Base-by-base conservation (phyloP, 768 basidiomycete species). In the Auriscalpium orientale region DNA sequence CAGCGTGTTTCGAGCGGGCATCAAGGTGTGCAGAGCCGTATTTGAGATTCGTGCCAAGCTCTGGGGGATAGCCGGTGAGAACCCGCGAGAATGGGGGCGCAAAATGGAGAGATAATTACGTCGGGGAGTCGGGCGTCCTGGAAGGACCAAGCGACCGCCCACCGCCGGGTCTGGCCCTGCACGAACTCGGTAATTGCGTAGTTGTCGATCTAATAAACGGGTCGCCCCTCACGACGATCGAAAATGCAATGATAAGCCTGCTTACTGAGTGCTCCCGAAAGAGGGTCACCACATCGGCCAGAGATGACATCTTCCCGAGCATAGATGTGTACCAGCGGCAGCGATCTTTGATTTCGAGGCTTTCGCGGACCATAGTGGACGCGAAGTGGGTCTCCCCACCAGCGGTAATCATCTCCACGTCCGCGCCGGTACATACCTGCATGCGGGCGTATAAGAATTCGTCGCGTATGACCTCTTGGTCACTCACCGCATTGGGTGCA, bases 261-360 rank as follows among this genome's bases (percentile, higher is more conserved):
- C 72, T 18, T 57, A 83, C 85, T 40, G 72, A 66, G 10, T 74
- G 54, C 13, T 68, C 61, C 37, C 76, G 76, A 20, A 97, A 70
- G 1, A 76, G 66, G 1, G 72, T 71, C 0, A 92, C 80, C 8
- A 98, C 69, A 3, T 79, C 70, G 0, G 70, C 67, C 2, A 98
- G 75, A 2, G 91, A 91, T 0, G 88, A 80, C 68, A 87, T 74
- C 63, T 92, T 95, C 3, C 95, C 95, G 0, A 98, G 77, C 80
- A 98, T 87, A 5, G 91, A 91, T 0, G 95, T 94, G 64, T 84
- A 98, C 95, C 95, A 98, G 46, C 79, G 73, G 73, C 89, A 91
- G 18, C 75, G 71, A 2, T 67, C 66, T n/a, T 72, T 62, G 18
- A 80, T 63, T 3, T 60, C 46, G 10, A 81, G 50, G 61, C 90